Conservation (phyloP, 2,329 filamentous ascomycete genomes). For the Fusarium anguioides region DNA sequence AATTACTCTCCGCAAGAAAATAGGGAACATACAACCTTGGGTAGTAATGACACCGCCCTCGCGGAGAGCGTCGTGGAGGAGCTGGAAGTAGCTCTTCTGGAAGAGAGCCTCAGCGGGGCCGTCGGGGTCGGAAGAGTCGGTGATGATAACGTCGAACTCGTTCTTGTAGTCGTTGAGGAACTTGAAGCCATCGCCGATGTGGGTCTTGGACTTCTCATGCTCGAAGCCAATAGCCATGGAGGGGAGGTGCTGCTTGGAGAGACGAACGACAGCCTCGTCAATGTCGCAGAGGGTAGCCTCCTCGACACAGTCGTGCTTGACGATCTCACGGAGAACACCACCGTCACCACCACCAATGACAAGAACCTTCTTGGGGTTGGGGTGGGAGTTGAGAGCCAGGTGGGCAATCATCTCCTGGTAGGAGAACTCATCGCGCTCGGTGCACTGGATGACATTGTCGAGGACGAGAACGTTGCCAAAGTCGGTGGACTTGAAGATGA, state of each 20-base stretch:
- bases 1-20: constrained; percentile 58
- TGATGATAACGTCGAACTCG: constrained; percentile 99
- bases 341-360: constrained; percentile 98
- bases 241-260: constrained; percentile 98
- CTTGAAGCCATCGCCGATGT: constrained; percentile 98
- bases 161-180: constrained; percentile 97
- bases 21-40: constrained; percentile 99
- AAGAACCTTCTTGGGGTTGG: constrained; percentile 96
- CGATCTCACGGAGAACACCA: constrained; percentile 95
- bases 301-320: constrained; percentile 98
- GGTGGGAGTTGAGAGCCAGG: constrained; percentile 98
- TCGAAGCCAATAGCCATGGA: constrained; percentile 93
- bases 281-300: constrained; percentile 98
- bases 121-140: constrained; percentile 96
- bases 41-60: constrained; percentile 99
- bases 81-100: constrained; percentile 98
- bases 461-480: constrained; percentile 96
- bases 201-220: constrained; percentile 91
- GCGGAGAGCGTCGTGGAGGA: constrained; percentile 87
- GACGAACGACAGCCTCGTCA: constrained; percentile 97
- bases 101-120: constrained; percentile 96
- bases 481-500: constrained; percentile 98
- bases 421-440: constrained; percentile 98
- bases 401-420: constrained; percentile 99
- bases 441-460: constrained; percentile 99